Conservation (phyloP, 768 basidiomycete genomes). For the Filobasidium floriforme region DNA sequence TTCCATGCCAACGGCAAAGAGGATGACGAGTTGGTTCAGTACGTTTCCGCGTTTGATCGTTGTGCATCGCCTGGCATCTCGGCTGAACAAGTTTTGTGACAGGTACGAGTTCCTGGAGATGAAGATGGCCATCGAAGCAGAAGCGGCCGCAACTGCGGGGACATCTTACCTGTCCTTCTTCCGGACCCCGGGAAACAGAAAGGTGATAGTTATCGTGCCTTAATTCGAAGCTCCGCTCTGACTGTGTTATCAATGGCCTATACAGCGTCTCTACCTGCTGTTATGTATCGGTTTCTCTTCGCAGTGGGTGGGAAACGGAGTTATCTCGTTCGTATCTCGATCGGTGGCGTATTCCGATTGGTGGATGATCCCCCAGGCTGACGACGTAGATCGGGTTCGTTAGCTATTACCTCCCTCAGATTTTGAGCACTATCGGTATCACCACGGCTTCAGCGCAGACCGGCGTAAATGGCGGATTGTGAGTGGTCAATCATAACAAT, state of each 20-base stretch:
- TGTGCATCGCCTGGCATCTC: neutral
- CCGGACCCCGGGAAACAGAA: constrained; percentile 60
- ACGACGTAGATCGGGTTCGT: no score
- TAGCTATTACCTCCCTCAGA: constrained; percentile 49
- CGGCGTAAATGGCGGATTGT: constrained; percentile 9
- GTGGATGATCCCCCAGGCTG: no score
- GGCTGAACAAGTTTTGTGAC: neutral
- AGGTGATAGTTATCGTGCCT: constrained; percentile 55
- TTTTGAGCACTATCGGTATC: constrained; percentile 51
- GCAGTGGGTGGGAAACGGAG: constrained; percentile 6
- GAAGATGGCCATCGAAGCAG: constrained; percentile 58
- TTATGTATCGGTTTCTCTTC: neutral
- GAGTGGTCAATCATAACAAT: no score
- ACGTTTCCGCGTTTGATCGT: neutral
- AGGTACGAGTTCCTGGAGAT: constrained; percentile 51
- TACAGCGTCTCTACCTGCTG: constrained; percentile 41
- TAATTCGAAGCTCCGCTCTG: constrained; percentile 53
- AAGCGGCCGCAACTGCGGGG: constrained; percentile 52
- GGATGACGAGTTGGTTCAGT: constrained; percentile 48
- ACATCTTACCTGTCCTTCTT: constrained; percentile 55
- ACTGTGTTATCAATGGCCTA: constrained; percentile 57
- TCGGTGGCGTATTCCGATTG: no score
- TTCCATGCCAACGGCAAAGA: constrained; percentile 72
- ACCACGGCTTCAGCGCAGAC: neutral
- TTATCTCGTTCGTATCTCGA: no score